These are phyloP conservation scores for Acer negundo DNA, from an alignment of 345 rosid genomes.

Conservation along the genomic window DNA sequence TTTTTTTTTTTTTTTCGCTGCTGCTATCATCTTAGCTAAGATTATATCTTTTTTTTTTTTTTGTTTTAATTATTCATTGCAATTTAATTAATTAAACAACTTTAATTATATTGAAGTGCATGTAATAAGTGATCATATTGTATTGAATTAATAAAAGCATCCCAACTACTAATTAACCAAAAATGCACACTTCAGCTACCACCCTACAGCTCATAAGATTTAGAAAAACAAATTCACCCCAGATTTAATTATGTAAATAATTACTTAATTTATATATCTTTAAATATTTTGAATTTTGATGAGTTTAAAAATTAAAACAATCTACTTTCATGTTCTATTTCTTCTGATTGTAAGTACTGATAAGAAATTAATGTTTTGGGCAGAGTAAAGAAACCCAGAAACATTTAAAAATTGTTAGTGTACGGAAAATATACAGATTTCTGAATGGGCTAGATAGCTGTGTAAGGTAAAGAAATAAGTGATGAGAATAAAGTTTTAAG, in stretches of 20 bases:
- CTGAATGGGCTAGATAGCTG: background rate
- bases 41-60: background rate
- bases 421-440: background rate
- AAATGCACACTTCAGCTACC: background rate
- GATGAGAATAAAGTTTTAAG: slow-evolving; percentile 15
- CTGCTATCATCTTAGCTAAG: background rate
- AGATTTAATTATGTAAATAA: background rate
- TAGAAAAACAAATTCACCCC: background rate
- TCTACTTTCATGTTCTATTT: background rate
- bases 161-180: background rate
- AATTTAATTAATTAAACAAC: background rate
- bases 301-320: too few species aligned
- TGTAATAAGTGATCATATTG: background rate
- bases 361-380: too few species aligned
- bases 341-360: too few species aligned
- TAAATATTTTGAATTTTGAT: too few species aligned
- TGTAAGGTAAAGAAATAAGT: background rate
- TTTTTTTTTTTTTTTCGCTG: background rate
- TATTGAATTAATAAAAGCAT: background rate
- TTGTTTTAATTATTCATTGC: background rate
- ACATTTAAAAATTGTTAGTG: background rate
- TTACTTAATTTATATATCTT: background rate
- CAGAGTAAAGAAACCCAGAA: background rate
- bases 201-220: background rate
- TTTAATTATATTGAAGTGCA: background rate